Conservation (phyloP, 345 rosid species). For the Psidium friedrichsthalianum region DNA sequence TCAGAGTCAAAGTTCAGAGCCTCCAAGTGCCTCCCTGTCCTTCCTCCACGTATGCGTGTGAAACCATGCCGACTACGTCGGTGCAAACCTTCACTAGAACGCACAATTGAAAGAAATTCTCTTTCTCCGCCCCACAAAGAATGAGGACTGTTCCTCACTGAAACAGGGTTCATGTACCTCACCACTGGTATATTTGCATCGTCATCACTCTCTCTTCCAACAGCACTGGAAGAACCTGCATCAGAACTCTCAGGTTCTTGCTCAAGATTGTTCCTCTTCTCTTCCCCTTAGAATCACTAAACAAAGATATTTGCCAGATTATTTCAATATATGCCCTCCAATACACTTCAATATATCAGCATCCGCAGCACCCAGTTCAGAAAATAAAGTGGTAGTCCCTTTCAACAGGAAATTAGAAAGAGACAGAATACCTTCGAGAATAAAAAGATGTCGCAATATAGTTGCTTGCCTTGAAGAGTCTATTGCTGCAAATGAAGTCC, state of each 20-base stretch:
- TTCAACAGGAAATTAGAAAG: conserved; percentile 81
- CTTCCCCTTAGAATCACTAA: conserved; percentile 65
- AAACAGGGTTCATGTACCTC: conserved; percentile 73
- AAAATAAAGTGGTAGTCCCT: conserved; percentile 55
- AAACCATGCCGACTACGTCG: conserved; percentile 79
- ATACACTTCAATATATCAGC: conserved; percentile 85
- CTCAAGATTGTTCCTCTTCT: conserved; percentile 38
- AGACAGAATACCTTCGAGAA: conserved; percentile 68
- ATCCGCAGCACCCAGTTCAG: conserved; percentile 81
- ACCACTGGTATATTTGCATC: conserved; percentile 52
- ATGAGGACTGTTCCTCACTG: conserved; percentile 64
- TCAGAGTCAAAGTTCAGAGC: conserved; percentile 64
- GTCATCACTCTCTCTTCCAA: conserved; percentile 82
- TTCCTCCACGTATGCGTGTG: conserved; percentile 82
- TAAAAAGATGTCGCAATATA: conserved; percentile 57
- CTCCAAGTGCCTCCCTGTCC: conserved; percentile 74
- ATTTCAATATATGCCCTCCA: conserved; percentile 57
- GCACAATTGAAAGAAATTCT: conserved; percentile 66
- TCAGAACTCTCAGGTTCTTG: conserved; percentile 49
- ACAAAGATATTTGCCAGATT: conserved; percentile 80
- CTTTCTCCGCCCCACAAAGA: conserved; percentile 75
- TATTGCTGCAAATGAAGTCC: conserved; percentile 45
- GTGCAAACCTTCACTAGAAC: conserved; percentile 67
- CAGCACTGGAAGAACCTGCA: conserved; percentile 44
- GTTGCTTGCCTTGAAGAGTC: conserved; percentile 42